Conservation (phyloP, 805 yeast species). For the Metschnikowia reukaufii region DNA sequence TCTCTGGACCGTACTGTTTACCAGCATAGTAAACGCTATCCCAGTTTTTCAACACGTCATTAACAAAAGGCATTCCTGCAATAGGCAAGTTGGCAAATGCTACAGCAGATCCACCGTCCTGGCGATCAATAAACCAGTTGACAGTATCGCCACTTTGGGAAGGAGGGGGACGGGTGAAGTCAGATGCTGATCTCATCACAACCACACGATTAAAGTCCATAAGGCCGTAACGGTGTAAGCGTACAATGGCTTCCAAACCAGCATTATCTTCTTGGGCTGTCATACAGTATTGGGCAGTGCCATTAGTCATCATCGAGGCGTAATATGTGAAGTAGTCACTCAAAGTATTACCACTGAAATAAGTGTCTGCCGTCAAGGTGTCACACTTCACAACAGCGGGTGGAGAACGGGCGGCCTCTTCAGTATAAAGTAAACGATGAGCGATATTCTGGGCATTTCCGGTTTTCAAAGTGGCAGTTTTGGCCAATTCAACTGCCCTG, state of each 20-base stretch:
- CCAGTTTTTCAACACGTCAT: constrained; percentile 54
- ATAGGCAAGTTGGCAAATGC: constrained; percentile 51
- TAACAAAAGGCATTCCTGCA: constrained; percentile 55
- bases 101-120: constrained; percentile 51
- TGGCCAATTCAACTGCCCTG: constrained; percentile 54
- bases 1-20: constrained; percentile 40
- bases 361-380: constrained; percentile 57
- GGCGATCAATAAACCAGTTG: constrained; percentile 47
- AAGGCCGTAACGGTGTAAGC: constrained; percentile 53
- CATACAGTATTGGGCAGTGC: constrained; percentile 56
- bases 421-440: constrained; percentile 49
- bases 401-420: constrained; percentile 48
- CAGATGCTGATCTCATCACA: constrained; percentile 60
- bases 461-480: constrained; percentile 39
- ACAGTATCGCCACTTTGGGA: constrained; percentile 42
- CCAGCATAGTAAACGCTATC: constrained; percentile 30
- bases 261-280: constrained; percentile 72
- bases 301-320: constrained; percentile 54
- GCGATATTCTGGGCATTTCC: constrained; percentile 46
- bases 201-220: constrained; percentile 58
- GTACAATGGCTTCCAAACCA: constrained; percentile 54
- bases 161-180: constrained; percentile 55
- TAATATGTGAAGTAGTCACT: constrained; percentile 49
- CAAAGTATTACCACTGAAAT: constrained; percentile 54
- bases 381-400: constrained; percentile 57